These are phyloP conservation scores for Platanthera zijinensis DNA, from an alignment of 106 monocot genomes.

Conservation along the genomic window DNA sequence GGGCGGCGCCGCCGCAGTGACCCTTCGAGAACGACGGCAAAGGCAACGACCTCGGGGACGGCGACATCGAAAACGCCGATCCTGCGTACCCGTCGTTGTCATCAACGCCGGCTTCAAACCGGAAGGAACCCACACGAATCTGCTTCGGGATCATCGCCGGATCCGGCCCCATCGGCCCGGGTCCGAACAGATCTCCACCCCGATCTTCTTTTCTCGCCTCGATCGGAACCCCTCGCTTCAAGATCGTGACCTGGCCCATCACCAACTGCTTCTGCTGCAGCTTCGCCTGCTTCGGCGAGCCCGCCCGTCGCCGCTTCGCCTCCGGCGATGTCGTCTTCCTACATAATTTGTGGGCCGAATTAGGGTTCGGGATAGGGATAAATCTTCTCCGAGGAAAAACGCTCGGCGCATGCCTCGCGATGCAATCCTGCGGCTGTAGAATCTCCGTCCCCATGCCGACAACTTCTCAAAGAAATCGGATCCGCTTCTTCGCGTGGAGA, in stretches of 20 bases:
- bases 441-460: slow-evolving; percentile 12
- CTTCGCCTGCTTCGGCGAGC: not conserved
- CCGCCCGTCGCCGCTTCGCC: not conserved
- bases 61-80: slow-evolving; percentile 13
- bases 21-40: slow-evolving; percentile 7
- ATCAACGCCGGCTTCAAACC: not conserved
- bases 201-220: not conserved
- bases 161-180: not conserved
- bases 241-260: slow-evolving; percentile 6
- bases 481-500: no score
- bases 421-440: not conserved
- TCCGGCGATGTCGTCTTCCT: not conserved
- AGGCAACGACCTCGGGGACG: slow-evolving; percentile 11
- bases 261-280: not conserved
- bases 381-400: no score
- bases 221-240: slow-evolving; percentile 3
- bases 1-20: not conserved
- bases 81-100: slow-evolving; percentile 2
- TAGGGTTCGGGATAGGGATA: not conserved
- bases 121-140: not conserved
- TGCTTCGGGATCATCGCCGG: not conserved
- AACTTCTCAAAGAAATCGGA: not conserved
- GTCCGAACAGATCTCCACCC: not conserved
- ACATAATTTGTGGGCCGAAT: not conserved
- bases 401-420: not conserved